Conservation (phyloP, 768 basidiomycete species). For the Lentinula edodes region DNA sequence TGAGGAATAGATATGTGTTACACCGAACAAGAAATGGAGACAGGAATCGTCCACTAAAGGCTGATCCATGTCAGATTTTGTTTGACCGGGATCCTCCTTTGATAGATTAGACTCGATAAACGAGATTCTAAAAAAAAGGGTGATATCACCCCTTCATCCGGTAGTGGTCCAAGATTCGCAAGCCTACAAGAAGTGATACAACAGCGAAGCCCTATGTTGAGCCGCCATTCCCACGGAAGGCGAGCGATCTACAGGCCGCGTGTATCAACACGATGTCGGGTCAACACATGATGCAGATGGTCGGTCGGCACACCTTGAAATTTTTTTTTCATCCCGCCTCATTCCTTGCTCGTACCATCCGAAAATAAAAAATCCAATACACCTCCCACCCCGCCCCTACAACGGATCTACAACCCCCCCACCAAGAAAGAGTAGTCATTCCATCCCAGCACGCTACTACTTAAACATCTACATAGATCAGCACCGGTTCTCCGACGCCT, state of each 20-base stretch:
- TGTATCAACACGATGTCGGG: background rate
- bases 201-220: constrained; percentile 14
- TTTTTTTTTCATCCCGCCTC: constrained; percentile 21
- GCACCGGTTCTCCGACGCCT: constrained; percentile 91
- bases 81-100: background rate
- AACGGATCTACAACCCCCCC: background rate
- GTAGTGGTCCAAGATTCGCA: constrained; percentile 13
- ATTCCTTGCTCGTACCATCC: constrained; percentile 16
- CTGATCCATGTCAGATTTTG: background rate
- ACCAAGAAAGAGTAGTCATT: constrained; percentile 10
- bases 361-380: background rate
- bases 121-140: background rate
- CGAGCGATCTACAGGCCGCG: background rate
- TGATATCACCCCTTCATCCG: background rate
- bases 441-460: constrained; percentile 11
- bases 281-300: background rate
- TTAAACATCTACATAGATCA: constrained; percentile 87
- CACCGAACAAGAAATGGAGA: background rate
- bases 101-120: background rate
- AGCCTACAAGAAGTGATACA: constrained; percentile 18
- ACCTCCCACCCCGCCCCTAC: background rate
- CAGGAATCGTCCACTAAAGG: background rate
- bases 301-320: constrained; percentile 18
- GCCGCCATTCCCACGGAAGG: constrained; percentile 17
- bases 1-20: constrained; percentile 4